Base-by-base conservation (phyloP, 1,139 yeast species). In the Eremothecium cymbalariae region DNA sequence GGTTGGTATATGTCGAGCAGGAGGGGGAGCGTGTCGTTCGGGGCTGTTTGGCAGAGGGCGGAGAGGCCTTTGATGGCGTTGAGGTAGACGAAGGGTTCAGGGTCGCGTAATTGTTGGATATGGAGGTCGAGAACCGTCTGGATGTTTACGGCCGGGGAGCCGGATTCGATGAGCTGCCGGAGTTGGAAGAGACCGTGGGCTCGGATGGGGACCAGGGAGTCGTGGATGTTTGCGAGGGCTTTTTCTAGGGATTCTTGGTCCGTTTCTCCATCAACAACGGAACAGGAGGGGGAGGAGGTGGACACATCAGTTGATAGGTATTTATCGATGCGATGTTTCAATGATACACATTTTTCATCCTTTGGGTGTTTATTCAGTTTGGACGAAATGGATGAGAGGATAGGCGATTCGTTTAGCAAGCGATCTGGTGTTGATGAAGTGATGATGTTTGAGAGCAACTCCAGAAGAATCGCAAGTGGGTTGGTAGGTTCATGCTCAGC, bases 11-110 rank as follows among this genome's bases (percentile, higher is more conserved):
- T 52, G 2, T 57, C 50, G 2, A 69, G 42, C 17, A 79, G 50
- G 6, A 59, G 55, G 2, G 59, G 53, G 6, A 77, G 40, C 0
- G 74, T 69, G 4, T 50, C 49, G 2, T 53, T 44, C 9, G 67
- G 65, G 32, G 72, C 63, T 28, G 63, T 49, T 6, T 67, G 71
- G 16, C 79, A 62, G 26, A 88, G 58, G 14, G 70, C 65, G 33
- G 74, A 77, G 17, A 90, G 60, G 0, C 94, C 88, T 48, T 82
- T 85, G 42, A 90, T 82, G 0, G 80, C 82, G 51, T 83, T 88
- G 37, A 90, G 57, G 53, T 84, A 90, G 12, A 90, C 73, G 53
- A 77, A 90, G 0, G 97, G 94, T 43, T 90, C 98, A 0, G 75
- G 69, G 48, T 85, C 94, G 36, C 70, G 69, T 33, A 90, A 59